Base-by-base conservation (phyloP, 2,329 filamentous ascomycete genomes). In the Colletotrichum abscissum region DNA sequence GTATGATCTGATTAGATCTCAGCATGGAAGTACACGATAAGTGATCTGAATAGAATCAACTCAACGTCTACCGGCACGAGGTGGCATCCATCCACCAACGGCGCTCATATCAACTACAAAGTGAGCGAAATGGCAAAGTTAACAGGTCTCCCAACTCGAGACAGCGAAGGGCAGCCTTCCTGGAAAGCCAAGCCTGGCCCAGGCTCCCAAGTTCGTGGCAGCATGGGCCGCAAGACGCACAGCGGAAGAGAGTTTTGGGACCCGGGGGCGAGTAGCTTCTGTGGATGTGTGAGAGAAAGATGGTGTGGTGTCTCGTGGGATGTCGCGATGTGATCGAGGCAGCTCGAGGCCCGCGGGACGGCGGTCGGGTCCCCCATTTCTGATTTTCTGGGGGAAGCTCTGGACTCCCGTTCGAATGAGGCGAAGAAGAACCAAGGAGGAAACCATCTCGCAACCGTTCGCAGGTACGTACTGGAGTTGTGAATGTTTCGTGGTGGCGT, bases 221-320 rank as follows among this genome's bases (percentile, higher is more conserved):
- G 70, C 70, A 64, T 56, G n/a, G 67, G 35, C 26, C 66, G 35
- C 70, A 22, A 35, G 24, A 54, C 6, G 69, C 42, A 24, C 66
- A 38, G 35, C 42, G 30, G 35, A 22, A 56, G 24, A 65, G 30
- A 42, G 33, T 59, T 69, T 64, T n/a, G n/a, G 19, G 16, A 28
- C 7, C 12, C 3, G 24, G 24, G 24, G 19, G 42, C 42, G 42
- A 55, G 28, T 42, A 33, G 11, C 14, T 57, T 26, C 33, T 60
- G 33, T 33, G 42, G 26, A 26, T 35, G 58, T 42, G 58, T 35
- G 22, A 33, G 58, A 54, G 38, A 63, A 28, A 63, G 42, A 35
- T 54, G 57, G 65, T 63, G 66, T 49, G 66, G 58, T 62, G 67
- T 70, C 70, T 65, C 59, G 67, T 42, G 19, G 16, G 24, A 58